Evolutionary conservation across 1,284 basidiomycete genomes (phyloP), one percentile per base, ranked within the genome.

Genomic region (Cryptococcus sp.): DNA sequence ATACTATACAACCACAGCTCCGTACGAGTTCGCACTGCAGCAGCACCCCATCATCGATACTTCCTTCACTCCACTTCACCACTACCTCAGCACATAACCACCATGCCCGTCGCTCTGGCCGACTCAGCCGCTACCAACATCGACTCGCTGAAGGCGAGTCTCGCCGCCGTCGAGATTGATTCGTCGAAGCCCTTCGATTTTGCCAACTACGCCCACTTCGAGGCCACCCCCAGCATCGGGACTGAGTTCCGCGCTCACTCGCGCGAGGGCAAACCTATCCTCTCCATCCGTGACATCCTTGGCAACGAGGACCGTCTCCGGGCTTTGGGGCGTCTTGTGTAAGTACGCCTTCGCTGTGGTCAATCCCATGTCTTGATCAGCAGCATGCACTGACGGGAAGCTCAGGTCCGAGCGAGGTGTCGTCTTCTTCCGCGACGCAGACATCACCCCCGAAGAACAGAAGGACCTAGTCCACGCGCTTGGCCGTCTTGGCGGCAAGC

Each of bases 351-450:
- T 28, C 13, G 4, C 9, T 33, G 12, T 46, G 46, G n/a, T n/a
- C n/a, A n/a, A 46, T 23, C 4, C n/a, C 4, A n/a, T 28, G 33
- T 9, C 16, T 21, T 35, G 46, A 21, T 23, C 21, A 46, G 13
- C 23, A 46, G 23, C 12, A 18, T 11, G 13, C 12, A 53, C 28
- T 8, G 35, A 15, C 23, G 18, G 16, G 50, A 11, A 23, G 13
- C 18, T 16, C 49, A 66, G 63, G 2, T 83, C 85, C 2, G 82
- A 86, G 56, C 83, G 86, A 40, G 85, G 86, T 12, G 87, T 88
- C 46, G 85, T 86, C 28, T 87, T 88, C 77, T 87, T 89, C 80
- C 80, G 82, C 20, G 77, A 81, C 28, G 55, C 57, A 1, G 77
- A 80, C 43, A 59, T 83, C 51, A 75, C 76, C 3, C 63, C 81